Percentiles rank a stretch among this genome's conserved stretches.
phyloP scores from a whole-genome alignment of 768 basidiomycete species.

The Crucibulum laeve region DNA sequence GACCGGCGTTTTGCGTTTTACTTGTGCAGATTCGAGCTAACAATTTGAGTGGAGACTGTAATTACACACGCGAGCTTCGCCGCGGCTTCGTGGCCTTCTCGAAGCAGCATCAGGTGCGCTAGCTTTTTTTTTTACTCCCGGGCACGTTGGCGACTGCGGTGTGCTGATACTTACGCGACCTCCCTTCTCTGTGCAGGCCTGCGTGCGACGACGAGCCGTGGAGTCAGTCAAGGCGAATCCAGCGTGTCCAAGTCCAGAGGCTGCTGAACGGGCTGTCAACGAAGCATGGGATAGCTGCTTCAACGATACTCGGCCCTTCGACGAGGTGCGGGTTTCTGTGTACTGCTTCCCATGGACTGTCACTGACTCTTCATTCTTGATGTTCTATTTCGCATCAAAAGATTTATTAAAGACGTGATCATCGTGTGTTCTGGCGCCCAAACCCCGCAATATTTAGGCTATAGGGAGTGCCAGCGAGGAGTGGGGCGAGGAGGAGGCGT shows the following conservation, averaged over 20 bases:
- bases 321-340: slow-evolving; percentile 59
- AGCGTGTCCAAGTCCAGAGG: slow-evolving; percentile 65
- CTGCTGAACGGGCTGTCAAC: slow-evolving; percentile 88
- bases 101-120: slow-evolving; percentile 87
- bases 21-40: slow-evolving; percentile 84
- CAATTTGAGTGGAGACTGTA: slow-evolving; percentile 90
- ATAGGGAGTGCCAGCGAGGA: too few relatives aligned
- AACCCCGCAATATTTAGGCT: too few relatives aligned
- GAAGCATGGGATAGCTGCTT: slow-evolving; percentile 98
- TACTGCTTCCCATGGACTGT: background rate
- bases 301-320: slow-evolving; percentile 92
- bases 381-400: background rate
- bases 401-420: background rate
- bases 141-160: background rate
- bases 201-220: slow-evolving; percentile 84
- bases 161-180: background rate
- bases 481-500: too few relatives aligned
- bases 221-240: slow-evolving; percentile 80
- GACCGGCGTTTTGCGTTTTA: background rate
- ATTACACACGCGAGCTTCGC: slow-evolving; percentile 75
- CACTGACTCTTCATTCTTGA: background rate
- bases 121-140: slow-evolving; percentile 6
- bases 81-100: slow-evolving; percentile 77
- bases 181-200: slow-evolving; percentile 55
- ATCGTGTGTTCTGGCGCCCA: background rate